A percentile compares a stretch with the other conserved stretches of the same genome.
Conservation (phyloP, 345 rosid genomes). For the Linum tenue region DNA sequence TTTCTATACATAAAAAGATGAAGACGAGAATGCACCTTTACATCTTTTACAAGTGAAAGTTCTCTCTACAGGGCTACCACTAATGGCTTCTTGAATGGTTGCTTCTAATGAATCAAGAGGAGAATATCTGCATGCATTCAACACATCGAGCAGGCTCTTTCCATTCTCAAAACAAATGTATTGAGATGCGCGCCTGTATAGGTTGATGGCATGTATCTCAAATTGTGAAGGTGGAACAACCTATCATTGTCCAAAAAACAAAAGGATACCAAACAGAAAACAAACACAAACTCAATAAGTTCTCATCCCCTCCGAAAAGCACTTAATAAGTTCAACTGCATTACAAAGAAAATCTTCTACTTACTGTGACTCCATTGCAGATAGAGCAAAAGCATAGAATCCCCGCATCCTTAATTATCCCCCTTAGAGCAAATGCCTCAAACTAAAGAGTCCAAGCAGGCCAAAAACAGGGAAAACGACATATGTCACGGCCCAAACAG, state of each 20-base stretch:
- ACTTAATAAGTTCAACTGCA: conserved; percentile 20
- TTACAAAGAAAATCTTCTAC: conserved; percentile 16
- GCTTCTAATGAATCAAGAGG: conserved; percentile 69
- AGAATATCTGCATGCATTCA: conserved; percentile 65
- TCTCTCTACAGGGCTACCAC: conserved; percentile 52
- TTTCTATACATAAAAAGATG: not conserved
- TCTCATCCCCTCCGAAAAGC: conserved; percentile 15
- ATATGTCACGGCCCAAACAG: not conserved
- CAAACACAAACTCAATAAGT: conserved; percentile 12
- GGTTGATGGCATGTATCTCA: conserved; percentile 93
- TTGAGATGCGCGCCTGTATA: conserved; percentile 83
- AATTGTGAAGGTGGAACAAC: conserved; percentile 90
- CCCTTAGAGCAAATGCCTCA: conserved; percentile 86
- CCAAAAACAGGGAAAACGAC: not conserved
- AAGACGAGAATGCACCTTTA: conserved; percentile 38
- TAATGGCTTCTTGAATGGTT: conserved; percentile 44
- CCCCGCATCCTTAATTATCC: conserved; percentile 74
- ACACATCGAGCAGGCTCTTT: conserved; percentile 88
- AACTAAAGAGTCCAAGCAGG: conserved; percentile 20
- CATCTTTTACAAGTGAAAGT: conserved; percentile 73
- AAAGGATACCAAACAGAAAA: not conserved
- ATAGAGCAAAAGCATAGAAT: conserved; percentile 75
- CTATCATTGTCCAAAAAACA: conserved; percentile 29
- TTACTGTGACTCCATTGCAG: conserved; percentile 75
- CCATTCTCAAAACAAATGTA: conserved; percentile 97